phyloP scores from a whole-genome alignment of 1,284 basidiomycete genomes.

The Ustilago loliicola region DNA sequence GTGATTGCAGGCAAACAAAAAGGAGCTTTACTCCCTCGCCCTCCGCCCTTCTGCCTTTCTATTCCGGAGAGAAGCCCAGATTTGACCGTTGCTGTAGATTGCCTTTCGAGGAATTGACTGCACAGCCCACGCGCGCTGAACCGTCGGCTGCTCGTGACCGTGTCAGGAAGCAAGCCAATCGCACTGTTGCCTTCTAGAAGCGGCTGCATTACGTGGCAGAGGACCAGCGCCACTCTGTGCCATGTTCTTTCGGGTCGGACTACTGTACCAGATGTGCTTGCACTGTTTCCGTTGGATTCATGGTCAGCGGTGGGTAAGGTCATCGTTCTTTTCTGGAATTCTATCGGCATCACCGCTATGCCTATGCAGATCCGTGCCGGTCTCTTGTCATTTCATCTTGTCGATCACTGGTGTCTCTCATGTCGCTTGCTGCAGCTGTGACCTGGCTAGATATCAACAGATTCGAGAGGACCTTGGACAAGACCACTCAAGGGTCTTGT shows the following conservation, averaged over 20 bases:
- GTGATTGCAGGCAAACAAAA: no score
- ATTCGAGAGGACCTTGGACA: no score
- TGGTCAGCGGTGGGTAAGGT: neutral
- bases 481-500: neutral
- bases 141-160: slow-evolving; percentile 1
- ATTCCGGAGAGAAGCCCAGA: no score
- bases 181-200: neutral
- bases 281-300: slow-evolving; percentile 8
- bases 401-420: neutral
- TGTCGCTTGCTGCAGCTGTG: neutral
- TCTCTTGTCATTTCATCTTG: neutral
- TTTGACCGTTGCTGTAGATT: no score
- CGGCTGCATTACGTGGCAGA: neutral
- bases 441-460: neutral
- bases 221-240: neutral
- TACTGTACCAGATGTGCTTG: neutral
- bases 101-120: no score
- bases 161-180: neutral
- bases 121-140: slow-evolving; percentile 7
- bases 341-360: neutral
- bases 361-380: neutral
- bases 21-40: no score
- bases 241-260: neutral
- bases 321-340: slow-evolving; percentile 13
- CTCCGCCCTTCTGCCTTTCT: no score